Base-by-base conservation (phyloP, 192 early-diverging fungal species). In the Coemansia reversa region DNA sequence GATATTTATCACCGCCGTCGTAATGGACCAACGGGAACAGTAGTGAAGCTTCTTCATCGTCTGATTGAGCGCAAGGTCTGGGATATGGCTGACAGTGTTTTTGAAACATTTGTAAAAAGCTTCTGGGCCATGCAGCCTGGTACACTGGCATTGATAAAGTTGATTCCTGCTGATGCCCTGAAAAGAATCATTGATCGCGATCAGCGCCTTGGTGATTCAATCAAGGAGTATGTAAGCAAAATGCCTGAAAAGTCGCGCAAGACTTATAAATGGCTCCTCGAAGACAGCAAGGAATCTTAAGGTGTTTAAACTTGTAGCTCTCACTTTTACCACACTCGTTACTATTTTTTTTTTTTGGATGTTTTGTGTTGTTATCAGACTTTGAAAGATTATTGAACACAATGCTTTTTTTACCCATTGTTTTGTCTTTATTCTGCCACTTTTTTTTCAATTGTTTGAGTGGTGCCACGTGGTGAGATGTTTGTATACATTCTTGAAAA, bases 1-100 rank as follows among this genome's bases (percentile, higher is more conserved):
- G 65, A 72, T 51, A 7, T 65, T 18, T 70, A 58, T 45, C 58
- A 69, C 55, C 50, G 35, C 7, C 60, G 45, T 45, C 61, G 68
- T 19, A 51, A 55, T 19, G 71, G 66, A 2, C 51, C 61, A 7
- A 66, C 66, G 18, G 78, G 78, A 11, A 71, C 55, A 16, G 61
- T 81, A 22, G 51, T 57, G 20, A 63, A 30, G 6, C 63, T 75
- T 18, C 51, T 75, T 28, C 47, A 55, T 9, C 65, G 60, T 14
- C 50, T 76, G 28, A 65, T 76, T 49, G 74, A 69, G 68, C 74
- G 74, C 32, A 59, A 69, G 39, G 72, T 75, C 42, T 81, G 78
- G 78, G 47, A 68, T 11, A 65, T 73, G 72, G 53, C 55, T 18
- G 66, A 58, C 3, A 5, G 11, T 8, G 57, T 80, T 62, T 20